Conservation (phyloP, 139 green algal genomes). For the Volvox africanus region DNA sequence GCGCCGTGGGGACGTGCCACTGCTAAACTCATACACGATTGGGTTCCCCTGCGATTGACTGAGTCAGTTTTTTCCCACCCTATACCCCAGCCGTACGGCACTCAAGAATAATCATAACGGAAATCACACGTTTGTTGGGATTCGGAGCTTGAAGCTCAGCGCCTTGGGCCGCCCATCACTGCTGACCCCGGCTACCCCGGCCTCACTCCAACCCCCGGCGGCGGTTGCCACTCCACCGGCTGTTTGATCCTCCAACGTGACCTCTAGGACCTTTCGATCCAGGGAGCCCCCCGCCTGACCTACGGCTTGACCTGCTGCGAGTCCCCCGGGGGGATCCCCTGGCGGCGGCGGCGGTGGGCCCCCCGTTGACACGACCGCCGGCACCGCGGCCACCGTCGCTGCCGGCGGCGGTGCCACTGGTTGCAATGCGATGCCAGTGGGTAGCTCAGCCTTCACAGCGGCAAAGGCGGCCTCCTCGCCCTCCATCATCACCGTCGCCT, state of each 20-base stretch:
- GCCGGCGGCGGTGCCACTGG: not conserved
- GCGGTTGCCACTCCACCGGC: not conserved
- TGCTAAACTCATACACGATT: too few species aligned
- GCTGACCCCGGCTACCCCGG: not conserved
- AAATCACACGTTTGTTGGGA: constrained; percentile 15
- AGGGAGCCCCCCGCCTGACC: not conserved
- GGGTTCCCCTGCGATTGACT: too few species aligned
- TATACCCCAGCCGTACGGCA: too few species aligned
- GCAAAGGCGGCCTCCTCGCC: constrained; percentile 18
- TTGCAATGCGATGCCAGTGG: not conserved
- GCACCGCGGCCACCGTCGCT: not conserved
- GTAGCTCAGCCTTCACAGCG: not conserved
- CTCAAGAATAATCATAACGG: too few species aligned
- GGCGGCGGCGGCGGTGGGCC: not conserved
- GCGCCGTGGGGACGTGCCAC: too few species aligned
- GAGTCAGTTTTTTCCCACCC: too few species aligned
- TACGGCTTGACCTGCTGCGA: too few species aligned
- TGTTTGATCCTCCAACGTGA: not conserved
- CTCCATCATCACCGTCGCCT: constrained; percentile 34
- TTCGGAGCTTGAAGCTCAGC: constrained; percentile 40
- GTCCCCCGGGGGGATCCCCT: not conserved
- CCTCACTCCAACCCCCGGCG: constrained; percentile 11
- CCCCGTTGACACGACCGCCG: not conserved
- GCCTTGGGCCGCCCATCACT: not conserved
- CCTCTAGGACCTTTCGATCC: not conserved